phyloP scores from a whole-genome alignment of 2,329 filamentous ascomycete genomes.

The Fusarium xyrophilum region DNA sequence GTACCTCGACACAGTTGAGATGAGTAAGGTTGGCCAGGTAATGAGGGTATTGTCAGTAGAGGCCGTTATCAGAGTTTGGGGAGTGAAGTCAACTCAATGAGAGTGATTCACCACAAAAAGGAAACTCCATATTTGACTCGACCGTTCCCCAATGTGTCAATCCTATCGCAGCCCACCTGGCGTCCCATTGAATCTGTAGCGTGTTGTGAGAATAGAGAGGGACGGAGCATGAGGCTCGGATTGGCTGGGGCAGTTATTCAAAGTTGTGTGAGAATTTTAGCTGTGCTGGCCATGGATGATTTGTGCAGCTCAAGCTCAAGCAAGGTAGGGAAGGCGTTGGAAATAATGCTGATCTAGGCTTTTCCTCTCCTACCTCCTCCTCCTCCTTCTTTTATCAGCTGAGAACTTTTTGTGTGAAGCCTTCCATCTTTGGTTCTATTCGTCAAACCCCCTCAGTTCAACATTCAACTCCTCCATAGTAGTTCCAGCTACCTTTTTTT shows the following conservation, averaged over 20 bases:
- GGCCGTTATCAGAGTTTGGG: not conserved
- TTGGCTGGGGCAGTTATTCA: slow-evolving; percentile 35
- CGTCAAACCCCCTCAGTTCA: slow-evolving; percentile 24
- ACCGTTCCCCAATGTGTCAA: not conserved
- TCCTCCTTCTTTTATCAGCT: slow-evolving; percentile 27
- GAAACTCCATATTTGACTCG: not conserved
- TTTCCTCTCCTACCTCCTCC: slow-evolving; percentile 10
- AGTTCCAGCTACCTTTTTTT: not conserved
- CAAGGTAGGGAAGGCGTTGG: slow-evolving; percentile 4
- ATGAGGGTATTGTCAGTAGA: not conserved
- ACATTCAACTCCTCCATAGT: slow-evolving; percentile 8
- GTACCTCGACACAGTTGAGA: not conserved
- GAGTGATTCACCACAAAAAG: not conserved
- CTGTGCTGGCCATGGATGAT: slow-evolving; percentile 32
- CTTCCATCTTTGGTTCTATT: slow-evolving; percentile 18
- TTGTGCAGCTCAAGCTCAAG: slow-evolving; percentile 27
- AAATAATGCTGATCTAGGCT: slow-evolving; percentile 19
- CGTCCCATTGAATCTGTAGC: slow-evolving; percentile 15
- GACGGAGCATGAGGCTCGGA: slow-evolving; percentile 14
- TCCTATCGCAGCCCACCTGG: not conserved
- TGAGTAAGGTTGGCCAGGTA: not conserved
- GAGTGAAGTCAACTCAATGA: not conserved
- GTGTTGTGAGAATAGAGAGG: slow-evolving; percentile 26
- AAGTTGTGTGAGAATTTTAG: slow-evolving; percentile 32
- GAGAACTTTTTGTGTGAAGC: slow-evolving; percentile 27